Evolutionary conservation across 1,284 basidiomycete genomes (phyloP).

Genomic region (Cerioporus squamosus): DNA sequence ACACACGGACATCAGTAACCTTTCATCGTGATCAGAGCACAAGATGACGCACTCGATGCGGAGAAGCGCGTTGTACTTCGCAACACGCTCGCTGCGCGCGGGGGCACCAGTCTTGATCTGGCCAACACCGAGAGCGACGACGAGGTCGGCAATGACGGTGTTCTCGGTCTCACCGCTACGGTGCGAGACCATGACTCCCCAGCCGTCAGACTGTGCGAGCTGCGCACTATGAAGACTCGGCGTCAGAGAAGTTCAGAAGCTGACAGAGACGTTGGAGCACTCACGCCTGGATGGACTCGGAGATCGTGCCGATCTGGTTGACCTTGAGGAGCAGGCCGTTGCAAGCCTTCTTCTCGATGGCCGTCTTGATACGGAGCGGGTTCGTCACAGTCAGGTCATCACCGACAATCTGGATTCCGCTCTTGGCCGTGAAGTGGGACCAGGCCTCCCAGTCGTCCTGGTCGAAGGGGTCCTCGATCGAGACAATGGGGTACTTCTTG

Average conservation of each 20-base stretch:
- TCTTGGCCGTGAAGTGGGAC: conserved; percentile 85
- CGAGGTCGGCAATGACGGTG: conserved; percentile 96
- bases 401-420: conserved; percentile 91
- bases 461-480: conserved; percentile 99
- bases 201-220: conserved; percentile 94
- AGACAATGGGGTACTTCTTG: conserved; percentile 95
- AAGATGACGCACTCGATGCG: conserved; percentile 79
- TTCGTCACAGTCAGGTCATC: conserved; percentile 99
- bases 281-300: conserved; percentile 94
- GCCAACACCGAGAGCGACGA: conserved; percentile 91
- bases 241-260: neutral
- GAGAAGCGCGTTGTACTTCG: conserved; percentile 91
- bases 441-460: conserved; percentile 99
- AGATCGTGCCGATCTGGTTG: conserved; percentile 99
- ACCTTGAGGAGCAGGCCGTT: conserved; percentile 99
- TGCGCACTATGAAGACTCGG: conserved; percentile 68
- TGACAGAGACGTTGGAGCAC: neutral
- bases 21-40: too few relatives aligned
- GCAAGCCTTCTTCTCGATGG: conserved; percentile 99
- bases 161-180: conserved; percentile 97
- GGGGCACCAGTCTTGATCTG: conserved; percentile 99
- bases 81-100: conserved; percentile 91
- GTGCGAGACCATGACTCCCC: conserved; percentile 99
- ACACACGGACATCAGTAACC: conserved; percentile 1
- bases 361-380: conserved; percentile 97